Conservation (phyloP, 352 stramenopile species). For the Blastocystis sp. region DNA sequence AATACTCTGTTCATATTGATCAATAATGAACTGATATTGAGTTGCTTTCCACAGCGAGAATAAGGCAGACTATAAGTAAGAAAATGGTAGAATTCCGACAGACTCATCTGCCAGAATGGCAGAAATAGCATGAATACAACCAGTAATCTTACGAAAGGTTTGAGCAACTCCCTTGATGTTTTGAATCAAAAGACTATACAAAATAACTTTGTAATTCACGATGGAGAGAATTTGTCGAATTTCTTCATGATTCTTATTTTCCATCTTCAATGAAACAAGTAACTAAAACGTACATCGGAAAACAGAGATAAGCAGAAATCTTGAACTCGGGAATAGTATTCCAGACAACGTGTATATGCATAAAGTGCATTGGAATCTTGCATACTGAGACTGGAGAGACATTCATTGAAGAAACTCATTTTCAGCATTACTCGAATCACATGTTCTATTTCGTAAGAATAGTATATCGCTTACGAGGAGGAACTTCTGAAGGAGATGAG, state of each 20-base stretch:
- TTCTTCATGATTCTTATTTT: constrained; percentile 41
- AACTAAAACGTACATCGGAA: not conserved
- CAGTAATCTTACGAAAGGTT: constrained; percentile 57
- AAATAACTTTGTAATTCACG: constrained; percentile 64
- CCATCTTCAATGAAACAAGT: not conserved
- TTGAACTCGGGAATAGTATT: constrained; percentile 58
- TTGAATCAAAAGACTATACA: constrained; percentile 45
- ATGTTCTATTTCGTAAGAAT: not conserved
- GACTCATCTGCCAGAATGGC: not conserved
- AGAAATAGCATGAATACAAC: constrained; percentile 38
- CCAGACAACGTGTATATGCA: constrained; percentile 44
- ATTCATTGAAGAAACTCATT: constrained; percentile 66
- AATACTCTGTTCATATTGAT: constrained; percentile 1
- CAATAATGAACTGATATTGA: constrained; percentile 61
- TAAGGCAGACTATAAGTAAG: constrained; percentile 2
- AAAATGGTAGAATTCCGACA: not conserved
- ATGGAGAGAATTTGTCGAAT: constrained; percentile 60
- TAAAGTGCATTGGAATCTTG: constrained; percentile 31
- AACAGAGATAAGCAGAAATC: constrained; percentile 56
- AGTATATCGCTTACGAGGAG: not conserved
- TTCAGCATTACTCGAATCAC: constrained; percentile 60
- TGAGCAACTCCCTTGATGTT: not conserved
- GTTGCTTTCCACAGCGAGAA: constrained; percentile 48
- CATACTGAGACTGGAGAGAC: constrained; percentile 38
- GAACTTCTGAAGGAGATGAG: not conserved